Percentiles rank a stretch among this genome's conserved stretches.
Conservation (phyloP, 2,329 filamentous ascomycete species). For the Paraconiothyrium brasiliense region DNA sequence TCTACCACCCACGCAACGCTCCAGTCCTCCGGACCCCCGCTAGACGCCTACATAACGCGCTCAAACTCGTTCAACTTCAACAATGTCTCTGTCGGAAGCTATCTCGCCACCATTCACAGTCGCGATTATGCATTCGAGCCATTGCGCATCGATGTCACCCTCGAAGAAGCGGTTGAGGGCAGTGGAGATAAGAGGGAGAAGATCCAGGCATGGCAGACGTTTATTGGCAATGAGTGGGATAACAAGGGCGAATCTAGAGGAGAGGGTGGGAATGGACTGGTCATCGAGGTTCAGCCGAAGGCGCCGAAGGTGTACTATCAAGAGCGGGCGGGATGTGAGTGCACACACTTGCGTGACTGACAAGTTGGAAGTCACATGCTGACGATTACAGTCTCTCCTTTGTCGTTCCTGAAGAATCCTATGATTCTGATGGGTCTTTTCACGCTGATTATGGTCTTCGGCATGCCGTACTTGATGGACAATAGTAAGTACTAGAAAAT, state of each 20-base stretch:
- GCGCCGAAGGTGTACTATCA: constrained; percentile 79
- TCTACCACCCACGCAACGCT: constrained; percentile 72
- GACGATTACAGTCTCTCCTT: constrained; percentile 70
- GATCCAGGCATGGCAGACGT: constrained; percentile 82
- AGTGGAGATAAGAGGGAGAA: constrained; percentile 50
- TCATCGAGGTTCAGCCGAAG: constrained; percentile 69
- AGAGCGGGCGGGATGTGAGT: constrained; percentile 78
- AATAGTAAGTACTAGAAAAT: constrained; percentile 74
- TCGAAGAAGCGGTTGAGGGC: constrained; percentile 39
- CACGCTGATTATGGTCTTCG: constrained; percentile 83
- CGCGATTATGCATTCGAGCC: constrained; percentile 79
- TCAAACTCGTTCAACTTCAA: constrained; percentile 78
- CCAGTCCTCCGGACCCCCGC: constrained; percentile 62
- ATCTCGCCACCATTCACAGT: constrained; percentile 83
- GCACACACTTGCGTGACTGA: neutral
- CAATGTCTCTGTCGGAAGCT: constrained; percentile 76
- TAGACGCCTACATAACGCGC: constrained; percentile 71
- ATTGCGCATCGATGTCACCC: constrained; percentile 77
- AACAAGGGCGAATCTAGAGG: constrained; percentile 76
- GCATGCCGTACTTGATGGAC: constrained; percentile 94
- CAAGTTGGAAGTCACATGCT: constrained; percentile 20
- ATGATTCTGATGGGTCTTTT: constrained; percentile 95
- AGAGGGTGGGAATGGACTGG: constrained; percentile 55
- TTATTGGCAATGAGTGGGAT: constrained; percentile 86
- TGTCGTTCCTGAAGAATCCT: constrained; percentile 87